A percentile compares a stretch with the other conserved stretches of the same genome.
Conservation (phyloP, 352 stramenopile genomes). For the Globisporangium splendens region DNA sequence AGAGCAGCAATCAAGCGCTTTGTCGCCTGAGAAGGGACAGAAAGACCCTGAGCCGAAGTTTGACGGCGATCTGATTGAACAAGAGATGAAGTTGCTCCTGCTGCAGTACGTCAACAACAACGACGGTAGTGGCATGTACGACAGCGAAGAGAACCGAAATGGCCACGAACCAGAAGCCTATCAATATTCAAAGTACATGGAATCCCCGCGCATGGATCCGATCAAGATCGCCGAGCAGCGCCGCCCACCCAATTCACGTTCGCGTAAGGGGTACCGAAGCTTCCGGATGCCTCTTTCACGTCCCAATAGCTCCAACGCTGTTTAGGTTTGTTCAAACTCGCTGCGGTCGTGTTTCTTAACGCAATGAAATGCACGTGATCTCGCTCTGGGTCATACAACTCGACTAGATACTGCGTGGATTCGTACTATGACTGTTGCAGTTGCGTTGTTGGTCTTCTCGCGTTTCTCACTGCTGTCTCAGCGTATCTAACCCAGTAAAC, state of each 20-base stretch:
- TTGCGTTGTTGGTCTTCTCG: not conserved
- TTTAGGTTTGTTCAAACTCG: not conserved
- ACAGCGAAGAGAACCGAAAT: constrained; percentile 19
- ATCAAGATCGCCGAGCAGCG: constrained; percentile 48
- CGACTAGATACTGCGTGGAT: too few species aligned
- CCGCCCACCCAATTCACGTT: constrained; percentile 41
- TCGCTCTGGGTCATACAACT: not conserved
- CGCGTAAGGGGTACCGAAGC: constrained; percentile 40
- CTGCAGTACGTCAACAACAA: constrained; percentile 23
- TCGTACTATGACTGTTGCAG: not conserved
- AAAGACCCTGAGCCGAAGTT: constrained; percentile 19
- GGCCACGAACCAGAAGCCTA: not conserved
- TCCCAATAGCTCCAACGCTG: constrained; percentile 9
- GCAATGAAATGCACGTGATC: too few species aligned
- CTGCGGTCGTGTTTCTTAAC: too few species aligned
- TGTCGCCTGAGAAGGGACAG: not conserved
- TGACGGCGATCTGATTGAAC: constrained; percentile 33
- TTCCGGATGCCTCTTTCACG: constrained; percentile 44
- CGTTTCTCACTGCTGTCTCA: constrained; percentile 29
- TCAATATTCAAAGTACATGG: constrained; percentile 21
- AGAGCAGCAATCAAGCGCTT: constrained; percentile 2
- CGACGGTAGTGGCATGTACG: not conserved
- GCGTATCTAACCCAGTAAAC: constrained; percentile 25
- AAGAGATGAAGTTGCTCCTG: constrained; percentile 61
- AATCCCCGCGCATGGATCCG: constrained; percentile 41